Conservation (phyloP, 129 eudicot species). For the Helianthus tuberosus region DNA sequence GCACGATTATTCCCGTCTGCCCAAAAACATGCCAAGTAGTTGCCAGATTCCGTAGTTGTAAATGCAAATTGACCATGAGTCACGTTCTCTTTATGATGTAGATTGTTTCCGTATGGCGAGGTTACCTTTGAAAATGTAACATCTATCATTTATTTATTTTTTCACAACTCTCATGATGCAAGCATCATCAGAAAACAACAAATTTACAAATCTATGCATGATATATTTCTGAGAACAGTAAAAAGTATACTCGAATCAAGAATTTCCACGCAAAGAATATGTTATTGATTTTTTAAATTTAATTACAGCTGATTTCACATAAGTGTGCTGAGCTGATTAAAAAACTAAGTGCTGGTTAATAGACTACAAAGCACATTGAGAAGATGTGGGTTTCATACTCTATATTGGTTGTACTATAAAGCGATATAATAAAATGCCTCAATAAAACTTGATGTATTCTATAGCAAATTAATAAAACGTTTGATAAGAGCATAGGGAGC, state of each 20-base stretch:
- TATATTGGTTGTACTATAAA: not conserved
- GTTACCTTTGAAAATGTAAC: constrained; percentile 60
- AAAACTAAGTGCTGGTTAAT: not conserved
- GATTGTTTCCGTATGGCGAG: constrained; percentile 81
- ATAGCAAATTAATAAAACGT: not conserved
- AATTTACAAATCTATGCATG: not conserved
- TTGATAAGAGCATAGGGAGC: not conserved
- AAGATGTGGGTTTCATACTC: no score
- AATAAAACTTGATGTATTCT: not conserved
- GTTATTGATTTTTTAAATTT: not conserved
- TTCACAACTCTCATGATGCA: not conserved
- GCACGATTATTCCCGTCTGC: constrained; percentile 48
- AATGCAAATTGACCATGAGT: constrained; percentile 92
- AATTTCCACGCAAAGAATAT: not conserved
- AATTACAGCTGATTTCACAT: not conserved
- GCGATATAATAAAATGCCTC: not conserved
- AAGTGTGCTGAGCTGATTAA: not conserved
- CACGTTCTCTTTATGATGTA: constrained; percentile 76
- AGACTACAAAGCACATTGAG: no score
- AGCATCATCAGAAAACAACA: not conserved
- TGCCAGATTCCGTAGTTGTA: constrained; percentile 79
- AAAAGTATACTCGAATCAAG: not conserved
- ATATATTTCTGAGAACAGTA: constrained; percentile 1
- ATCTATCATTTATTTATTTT: constrained; percentile 1
- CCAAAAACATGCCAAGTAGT: constrained; percentile 85